Base-by-base conservation (phyloP, 495 filamentous ascomycete species). In the Daldinia concentrica region DNA sequence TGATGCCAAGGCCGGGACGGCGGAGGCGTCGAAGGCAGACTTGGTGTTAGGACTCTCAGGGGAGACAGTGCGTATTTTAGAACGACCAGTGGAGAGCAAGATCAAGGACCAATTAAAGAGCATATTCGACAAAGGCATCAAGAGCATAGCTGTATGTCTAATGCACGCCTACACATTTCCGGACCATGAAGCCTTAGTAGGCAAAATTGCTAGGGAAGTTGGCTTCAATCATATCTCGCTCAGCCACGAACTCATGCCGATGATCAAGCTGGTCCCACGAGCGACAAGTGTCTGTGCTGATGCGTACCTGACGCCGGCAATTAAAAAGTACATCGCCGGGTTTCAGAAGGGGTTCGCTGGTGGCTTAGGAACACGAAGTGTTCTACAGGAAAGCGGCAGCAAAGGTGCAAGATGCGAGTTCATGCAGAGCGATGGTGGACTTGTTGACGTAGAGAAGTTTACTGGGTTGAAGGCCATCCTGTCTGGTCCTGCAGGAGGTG, bases 271-370 rank as follows among this genome's bases (percentile, higher is more conserved):
- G 7, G 90, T 94, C 0, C 91, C 95, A 27, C 84, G 95, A 61
- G 95, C 93, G 12, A 98, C 94, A 9, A 97, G 93, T 15, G 92
- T 95, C 9, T 96, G 93, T 29, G 95, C 95, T 6, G 95, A 99
- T 82, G 95, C 95, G 4, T 99, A 99, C 76, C 86, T 99, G 5
- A 98, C 95, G 2, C 95, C 95, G 0, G 92, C 94, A 9, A 98
- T 99, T 74, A 93, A 93, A 77, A 93, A 94, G 78, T 99, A 99
- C 77, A 96, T 98, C 72, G 85, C 89, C 30, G 95, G 94, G 2
- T 98, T 99, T 71, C 89, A 91, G 58, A 85, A 84, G 52, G 91
- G 91, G 0, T 94, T 95, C 72, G 84, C 84, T 30, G 90, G 91
- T 15, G 91, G 90, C 0, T 77, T 93, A 3, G 91, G 90, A 7